A percentile compares a stretch with the other conserved stretches of the same genome.
These are phyloP conservation scores for Pleurotus pulmonarius DNA, from an alignment of 768 basidiomycete species.

Conservation along the genomic window DNA sequence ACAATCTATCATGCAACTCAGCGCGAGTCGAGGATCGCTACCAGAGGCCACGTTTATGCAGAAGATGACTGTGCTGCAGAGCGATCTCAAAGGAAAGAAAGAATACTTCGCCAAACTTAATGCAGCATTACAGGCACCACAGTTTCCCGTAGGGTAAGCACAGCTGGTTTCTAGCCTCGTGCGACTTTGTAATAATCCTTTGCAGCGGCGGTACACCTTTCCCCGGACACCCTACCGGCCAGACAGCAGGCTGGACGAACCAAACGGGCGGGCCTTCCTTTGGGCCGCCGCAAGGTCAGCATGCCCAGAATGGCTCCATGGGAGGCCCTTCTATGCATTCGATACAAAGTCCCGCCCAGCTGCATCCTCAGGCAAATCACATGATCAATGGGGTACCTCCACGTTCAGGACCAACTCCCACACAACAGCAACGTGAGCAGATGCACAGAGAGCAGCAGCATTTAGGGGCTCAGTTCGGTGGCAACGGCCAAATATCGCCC, in stretches of 20 bases:
- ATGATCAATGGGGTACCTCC: conserved; percentile 26
- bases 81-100: conserved; percentile 29
- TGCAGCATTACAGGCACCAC: conserved; percentile 18
- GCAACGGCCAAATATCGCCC: conserved; percentile 29
- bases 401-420: conserved; percentile 34
- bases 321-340: not conserved
- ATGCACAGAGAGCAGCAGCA: conserved; percentile 4
- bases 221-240: conserved; percentile 11
- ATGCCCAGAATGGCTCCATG: not conserved
- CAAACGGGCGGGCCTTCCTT: conserved; percentile 13
- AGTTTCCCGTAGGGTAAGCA: too few species aligned
- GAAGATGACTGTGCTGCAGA: conserved; percentile 8
- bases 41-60: conserved; percentile 4
- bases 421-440: conserved; percentile 21
- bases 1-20: conserved; percentile 14
- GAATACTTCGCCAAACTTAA: conserved; percentile 36
- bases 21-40: conserved; percentile 3
- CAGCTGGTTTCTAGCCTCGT: too few species aligned
- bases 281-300: conserved; percentile 7
- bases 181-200: too few species aligned
- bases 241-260: conserved; percentile 22
- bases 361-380: conserved; percentile 26
- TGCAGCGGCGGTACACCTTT: too few species aligned
- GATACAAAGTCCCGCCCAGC: conserved; percentile 23
- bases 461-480: conserved; percentile 9